Percentiles rank a stretch among this genome's conserved stretches.
phyloP scores from a whole-genome alignment of 176 grass and related monocot species.

The Cymbopogon citratus region DNA sequence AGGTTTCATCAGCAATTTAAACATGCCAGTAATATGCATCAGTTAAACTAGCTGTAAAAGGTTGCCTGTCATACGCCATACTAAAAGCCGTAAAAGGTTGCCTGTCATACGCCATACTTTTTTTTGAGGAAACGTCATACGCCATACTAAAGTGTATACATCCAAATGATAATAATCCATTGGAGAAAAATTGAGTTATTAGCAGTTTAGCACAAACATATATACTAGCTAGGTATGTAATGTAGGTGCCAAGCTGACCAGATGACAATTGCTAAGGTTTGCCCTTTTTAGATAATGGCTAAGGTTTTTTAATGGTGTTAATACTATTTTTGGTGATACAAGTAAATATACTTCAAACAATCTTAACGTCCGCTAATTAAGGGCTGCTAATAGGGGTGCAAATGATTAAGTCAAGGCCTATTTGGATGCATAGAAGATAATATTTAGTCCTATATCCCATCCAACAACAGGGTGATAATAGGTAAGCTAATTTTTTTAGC shows the following conservation, averaged over 20 bases:
- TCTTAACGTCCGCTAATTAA: background rate
- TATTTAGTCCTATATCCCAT: background rate
- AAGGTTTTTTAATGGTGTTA: background rate
- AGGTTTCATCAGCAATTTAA: background rate
- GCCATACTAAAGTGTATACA: too few relatives aligned
- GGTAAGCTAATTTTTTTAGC: background rate
- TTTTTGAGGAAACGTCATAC: too few relatives aligned
- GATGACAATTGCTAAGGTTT: too few relatives aligned
- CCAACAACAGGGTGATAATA: background rate
- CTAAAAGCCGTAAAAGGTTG: too few relatives aligned
- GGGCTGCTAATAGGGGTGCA: too few relatives aligned
- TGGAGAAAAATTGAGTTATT: background rate
- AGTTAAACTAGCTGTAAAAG: background rate
- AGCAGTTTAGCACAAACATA: too few relatives aligned
- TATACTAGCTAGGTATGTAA: background rate
- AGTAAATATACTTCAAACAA: background rate
- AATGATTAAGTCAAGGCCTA: background rate
- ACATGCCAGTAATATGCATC: background rate
- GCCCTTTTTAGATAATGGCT: too few relatives aligned
- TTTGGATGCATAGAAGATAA: background rate
- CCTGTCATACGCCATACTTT: too few relatives aligned
- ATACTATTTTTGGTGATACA: background rate
- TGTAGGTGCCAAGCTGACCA: background rate
- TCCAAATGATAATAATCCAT: too few relatives aligned
- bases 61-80: background rate